Evolutionary conservation across 2,329 filamentous ascomycete genomes (phyloP).

Genomic region (Beauveria scarabaeidicola): DNA sequence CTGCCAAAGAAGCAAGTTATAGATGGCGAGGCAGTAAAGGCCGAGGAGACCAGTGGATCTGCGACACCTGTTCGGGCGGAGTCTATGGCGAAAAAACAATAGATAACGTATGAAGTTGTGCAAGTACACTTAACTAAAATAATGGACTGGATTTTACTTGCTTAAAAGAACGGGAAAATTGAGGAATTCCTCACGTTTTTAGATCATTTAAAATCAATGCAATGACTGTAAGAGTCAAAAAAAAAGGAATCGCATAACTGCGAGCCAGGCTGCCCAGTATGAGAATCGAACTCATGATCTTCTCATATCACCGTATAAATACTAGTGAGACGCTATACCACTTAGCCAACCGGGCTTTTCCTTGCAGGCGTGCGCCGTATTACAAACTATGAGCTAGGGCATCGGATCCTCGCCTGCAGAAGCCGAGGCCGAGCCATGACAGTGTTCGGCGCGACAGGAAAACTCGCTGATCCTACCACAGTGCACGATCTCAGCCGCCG

Average conservation of each 20-base stretch:
- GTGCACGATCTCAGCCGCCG: not conserved
- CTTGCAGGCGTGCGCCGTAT: not conserved
- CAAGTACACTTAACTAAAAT: too few relatives aligned
- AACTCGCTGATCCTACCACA: not conserved
- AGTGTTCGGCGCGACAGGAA: not conserved
- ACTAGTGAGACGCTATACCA: constrained; percentile 30
- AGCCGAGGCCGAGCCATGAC: too few relatives aligned
- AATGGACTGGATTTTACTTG: too few relatives aligned
- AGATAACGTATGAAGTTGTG: too few relatives aligned
- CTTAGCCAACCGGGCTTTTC: constrained; percentile 24
- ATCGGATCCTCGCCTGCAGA: not conserved
- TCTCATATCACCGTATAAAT: constrained; percentile 20
- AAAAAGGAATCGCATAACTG: constrained; percentile 3
- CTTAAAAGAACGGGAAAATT: too few relatives aligned
- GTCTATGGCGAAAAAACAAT: not conserved
- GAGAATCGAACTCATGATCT: constrained; percentile 28
- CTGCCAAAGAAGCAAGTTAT: not conserved
- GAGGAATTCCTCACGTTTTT: too few relatives aligned
- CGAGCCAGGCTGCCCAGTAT: constrained; percentile 20
- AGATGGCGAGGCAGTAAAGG: constrained; percentile 7
- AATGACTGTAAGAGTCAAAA: too few relatives aligned
- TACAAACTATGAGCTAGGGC: not conserved
- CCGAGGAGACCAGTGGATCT: constrained; percentile 8
- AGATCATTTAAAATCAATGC: too few relatives aligned
- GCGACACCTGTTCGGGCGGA: constrained; percentile 11